Conservation (phyloP, 1,139 yeast species). For the Blastobotrys capitulatus region DNA sequence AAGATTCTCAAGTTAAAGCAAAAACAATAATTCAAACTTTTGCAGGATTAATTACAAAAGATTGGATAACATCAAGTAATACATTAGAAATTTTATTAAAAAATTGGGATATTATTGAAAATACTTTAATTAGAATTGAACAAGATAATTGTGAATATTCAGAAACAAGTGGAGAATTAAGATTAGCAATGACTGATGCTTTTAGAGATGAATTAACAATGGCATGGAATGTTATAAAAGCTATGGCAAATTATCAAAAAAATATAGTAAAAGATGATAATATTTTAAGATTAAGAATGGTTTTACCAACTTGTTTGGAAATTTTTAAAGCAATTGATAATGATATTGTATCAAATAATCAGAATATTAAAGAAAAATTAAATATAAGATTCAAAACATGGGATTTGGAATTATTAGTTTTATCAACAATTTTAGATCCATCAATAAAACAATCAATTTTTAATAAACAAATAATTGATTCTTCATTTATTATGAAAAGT, state of each 20-base stretch:
- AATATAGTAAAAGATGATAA: not conserved
- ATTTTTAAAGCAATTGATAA: slow-evolving; percentile 9
- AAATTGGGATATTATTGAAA: not conserved
- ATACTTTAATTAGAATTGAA: not conserved
- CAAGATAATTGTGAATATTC: not conserved
- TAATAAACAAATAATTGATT: slow-evolving; percentile 1
- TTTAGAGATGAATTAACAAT: not conserved
- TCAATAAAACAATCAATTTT: slow-evolving; percentile 6
- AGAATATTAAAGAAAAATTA: slow-evolving; percentile 1
- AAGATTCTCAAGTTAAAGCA: not conserved
- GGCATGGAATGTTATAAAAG: not conserved
- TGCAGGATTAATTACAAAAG: not conserved
- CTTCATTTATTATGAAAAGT: not conserved
- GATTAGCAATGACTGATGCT: not conserved
- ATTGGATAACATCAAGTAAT: not conserved
- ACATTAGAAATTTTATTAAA: not conserved
- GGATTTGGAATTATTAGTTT: slow-evolving; percentile 11
- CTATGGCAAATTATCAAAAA: not conserved
- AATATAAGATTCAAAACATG: slow-evolving; percentile 11
- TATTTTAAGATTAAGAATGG: slow-evolving; percentile 10
- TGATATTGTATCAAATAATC: not conserved
- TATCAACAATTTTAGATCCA: slow-evolving; percentile 12
- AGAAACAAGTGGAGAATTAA: not conserved
- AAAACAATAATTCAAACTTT: too few species aligned
- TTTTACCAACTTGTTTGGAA: slow-evolving; percentile 10